Percentiles rank a stretch among this genome's conserved stretches.
These are phyloP conservation scores for Hanseniaspora taiwanica DNA, from an alignment of 805 yeast genomes.

Conservation along the genomic window DNA sequence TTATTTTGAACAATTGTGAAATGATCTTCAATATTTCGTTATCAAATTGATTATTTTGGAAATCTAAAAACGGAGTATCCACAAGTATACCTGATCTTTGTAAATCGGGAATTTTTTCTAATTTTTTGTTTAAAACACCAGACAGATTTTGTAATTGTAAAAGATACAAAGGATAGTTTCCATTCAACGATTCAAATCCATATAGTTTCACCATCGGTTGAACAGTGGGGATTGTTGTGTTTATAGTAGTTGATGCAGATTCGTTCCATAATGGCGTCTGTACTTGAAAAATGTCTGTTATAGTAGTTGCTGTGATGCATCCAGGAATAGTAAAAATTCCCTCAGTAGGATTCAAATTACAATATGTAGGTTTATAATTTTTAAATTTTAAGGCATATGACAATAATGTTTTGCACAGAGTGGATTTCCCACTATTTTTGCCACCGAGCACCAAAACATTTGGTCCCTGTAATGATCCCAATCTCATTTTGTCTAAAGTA, in stretches of 20 bases:
- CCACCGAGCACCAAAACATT: slow-evolving; percentile 62
- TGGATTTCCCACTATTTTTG: slow-evolving; percentile 63
- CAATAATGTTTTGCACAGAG: slow-evolving; percentile 52
- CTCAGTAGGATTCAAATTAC: slow-evolving; percentile 64
- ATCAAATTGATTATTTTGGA: background rate
- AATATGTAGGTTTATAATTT: slow-evolving; percentile 48
- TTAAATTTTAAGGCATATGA: slow-evolving; percentile 69
- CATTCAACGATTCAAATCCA: slow-evolving; percentile 51
- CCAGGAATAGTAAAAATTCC: slow-evolving; percentile 76
- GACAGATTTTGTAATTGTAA: slow-evolving; percentile 37
- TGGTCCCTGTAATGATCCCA: slow-evolving; percentile 23
- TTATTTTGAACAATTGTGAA: slow-evolving; percentile 13
- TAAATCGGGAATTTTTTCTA: slow-evolving; percentile 16
- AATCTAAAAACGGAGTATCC: slow-evolving; percentile 19
- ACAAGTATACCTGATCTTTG: slow-evolving; percentile 23
- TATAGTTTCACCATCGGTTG: slow-evolving; percentile 76
- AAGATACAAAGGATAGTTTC: slow-evolving; percentile 39
- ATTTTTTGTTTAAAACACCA: slow-evolving; percentile 26
- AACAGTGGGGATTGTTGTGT: slow-evolving; percentile 58
- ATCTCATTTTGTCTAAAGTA: slow-evolving; percentile 49
- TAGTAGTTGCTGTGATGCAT: slow-evolving; percentile 66
- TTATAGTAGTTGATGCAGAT: slow-evolving; percentile 60
- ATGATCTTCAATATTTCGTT: slow-evolving; percentile 2
- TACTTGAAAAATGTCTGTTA: slow-evolving; percentile 68
- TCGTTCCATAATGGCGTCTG: slow-evolving; percentile 66